Evolutionary conservation across 768 basidiomycete genomes (phyloP), one percentile per base, ranked within the genome.

Genomic region (Baorangia bicolor): DNA sequence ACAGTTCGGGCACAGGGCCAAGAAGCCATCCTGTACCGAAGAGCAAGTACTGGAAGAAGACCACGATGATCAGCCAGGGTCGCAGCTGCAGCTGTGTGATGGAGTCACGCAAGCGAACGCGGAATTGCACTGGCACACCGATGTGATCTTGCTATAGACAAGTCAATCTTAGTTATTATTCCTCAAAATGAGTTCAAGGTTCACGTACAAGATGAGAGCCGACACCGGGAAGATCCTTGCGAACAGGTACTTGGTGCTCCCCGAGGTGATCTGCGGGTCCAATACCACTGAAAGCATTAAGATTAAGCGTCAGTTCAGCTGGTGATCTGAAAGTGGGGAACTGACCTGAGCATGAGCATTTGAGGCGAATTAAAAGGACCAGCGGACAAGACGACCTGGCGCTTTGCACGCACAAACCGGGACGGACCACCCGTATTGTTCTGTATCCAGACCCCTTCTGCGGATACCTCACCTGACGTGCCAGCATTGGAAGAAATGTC

Each of bases 281-380:
- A n/a, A 37, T 37, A 4, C 35, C 35, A 37, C 35, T 37, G 35
- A 37, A n/a, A n/a, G n/a, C n/a, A n/a, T n/a, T 37, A n/a, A 18
- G 35, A 37, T 18, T 9, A 10, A 9, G 16, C 3, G 9, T 37
- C 35, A 37, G 18, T n/a, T 37, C 16, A 7, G 35, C 35, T 37
- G 9, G 35, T 37, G 18, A 37, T n/a, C 18, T 18, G 6, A 37
- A 37, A 10, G 35, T 14, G 18, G 7, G 35, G n/a, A 37, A 37
- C 9, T 37, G 6, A 25, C 69, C 71, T 72, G 21, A 71, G 57
- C 58, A 78, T 68, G 12, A 81, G 68, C 27, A 80, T 59, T 49
- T 78, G 78, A 33, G 78, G 73, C 6, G 72, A 73, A 30, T 73
- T 70, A 34, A 81, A 62, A 1, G 78, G 70, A 12, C 79, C 78